Percentiles rank a stretch among this genome's conserved stretches.
These are phyloP conservation scores for Pharus latifolius DNA, from an alignment of 176 grass and related monocot species.

Conservation along the genomic window DNA sequence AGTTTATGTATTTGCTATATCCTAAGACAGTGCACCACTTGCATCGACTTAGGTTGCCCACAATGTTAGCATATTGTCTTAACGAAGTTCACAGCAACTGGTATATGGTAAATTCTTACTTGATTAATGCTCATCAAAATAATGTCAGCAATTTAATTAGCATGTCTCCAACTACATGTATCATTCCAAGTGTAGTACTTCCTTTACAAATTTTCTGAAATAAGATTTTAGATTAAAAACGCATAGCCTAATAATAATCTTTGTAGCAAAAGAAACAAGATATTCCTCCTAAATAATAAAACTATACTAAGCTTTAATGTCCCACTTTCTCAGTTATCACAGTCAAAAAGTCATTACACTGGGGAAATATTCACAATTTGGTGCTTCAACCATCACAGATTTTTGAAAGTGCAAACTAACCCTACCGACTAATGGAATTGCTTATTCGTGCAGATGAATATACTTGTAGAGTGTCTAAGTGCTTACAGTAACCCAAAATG, in stretches of 20 bases:
- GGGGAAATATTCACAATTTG: not conserved
- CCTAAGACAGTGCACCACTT: not conserved
- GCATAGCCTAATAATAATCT: too few relatives aligned
- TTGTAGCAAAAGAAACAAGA: too few relatives aligned
- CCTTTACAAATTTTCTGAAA: conserved; percentile 1
- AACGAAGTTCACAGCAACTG: not conserved
- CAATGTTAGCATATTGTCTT: not conserved
- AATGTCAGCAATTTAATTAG: not conserved
- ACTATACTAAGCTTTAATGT: not conserved
- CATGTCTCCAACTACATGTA: not conserved
- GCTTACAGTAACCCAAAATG: too few relatives aligned
- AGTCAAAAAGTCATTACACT: not conserved
- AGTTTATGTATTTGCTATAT: not conserved
- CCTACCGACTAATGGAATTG: too few relatives aligned
- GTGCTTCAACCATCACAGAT: not conserved
- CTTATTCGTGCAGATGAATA: too few relatives aligned
- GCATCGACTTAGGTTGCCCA: not conserved
- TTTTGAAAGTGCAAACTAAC: too few relatives aligned
- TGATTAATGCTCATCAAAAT: not conserved
- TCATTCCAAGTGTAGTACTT: not conserved
- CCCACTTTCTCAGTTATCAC: not conserved
- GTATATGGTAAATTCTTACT: not conserved
- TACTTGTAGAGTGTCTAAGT: too few relatives aligned
- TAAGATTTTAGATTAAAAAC: not conserved
- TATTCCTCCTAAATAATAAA: too few relatives aligned